Evolutionary conservation across 2,329 filamentous ascomycete genomes (phyloP), one percentile per base, ranked within the genome.

Genomic region (Neoarthrinium moseri): DNA sequence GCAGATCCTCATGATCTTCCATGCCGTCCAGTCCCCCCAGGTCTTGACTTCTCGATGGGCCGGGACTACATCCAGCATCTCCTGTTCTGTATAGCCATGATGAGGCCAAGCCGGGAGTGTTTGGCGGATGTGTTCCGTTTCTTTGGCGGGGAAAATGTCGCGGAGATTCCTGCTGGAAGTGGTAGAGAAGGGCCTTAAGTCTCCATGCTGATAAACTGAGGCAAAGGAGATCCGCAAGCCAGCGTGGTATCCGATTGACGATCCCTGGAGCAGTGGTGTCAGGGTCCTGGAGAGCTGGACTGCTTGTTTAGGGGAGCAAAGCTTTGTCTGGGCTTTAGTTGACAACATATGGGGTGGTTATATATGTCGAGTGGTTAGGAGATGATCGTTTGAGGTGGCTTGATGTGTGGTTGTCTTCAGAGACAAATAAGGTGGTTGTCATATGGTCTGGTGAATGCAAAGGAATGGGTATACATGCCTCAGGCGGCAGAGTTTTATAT

Each of bases 11-110:
- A 96, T 86, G 52, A 89, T 81, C 48, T 80, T 78, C 61, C 94
- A 84, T 3, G 94, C 94, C 4, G 86, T 69, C 71, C 81, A 84
- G 64, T 99, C 94, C 4, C 90, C 87, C 60, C 81, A 75, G 11
- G 81, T 86, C 58, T 82, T 77, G 2, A 87, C 82, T 54, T 84
- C 66, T 20, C 92, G 86, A 62, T 97, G 92, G 18, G 86, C 89
- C 4, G 92, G 81, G 36, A 75, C 73, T 40, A 97, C 80, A 17
- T 67, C 68, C 20, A 79, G 73, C 87, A 97, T 94, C 64, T 96
- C 86, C 51, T 87, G 76, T 60, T 87, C 78, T 22, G 86, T 88
- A 65, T 89, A 95, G 49, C 84, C 78, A 49, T 83, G 84, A 59
- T 88, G 85, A 24, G 77, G 77, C 85, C 86, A 91, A 51, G 84